Percentiles rank a stretch among this genome's conserved stretches.
Conservation (phyloP, 2,329 filamentous ascomycete species). For the Alternaria dauci region DNA sequence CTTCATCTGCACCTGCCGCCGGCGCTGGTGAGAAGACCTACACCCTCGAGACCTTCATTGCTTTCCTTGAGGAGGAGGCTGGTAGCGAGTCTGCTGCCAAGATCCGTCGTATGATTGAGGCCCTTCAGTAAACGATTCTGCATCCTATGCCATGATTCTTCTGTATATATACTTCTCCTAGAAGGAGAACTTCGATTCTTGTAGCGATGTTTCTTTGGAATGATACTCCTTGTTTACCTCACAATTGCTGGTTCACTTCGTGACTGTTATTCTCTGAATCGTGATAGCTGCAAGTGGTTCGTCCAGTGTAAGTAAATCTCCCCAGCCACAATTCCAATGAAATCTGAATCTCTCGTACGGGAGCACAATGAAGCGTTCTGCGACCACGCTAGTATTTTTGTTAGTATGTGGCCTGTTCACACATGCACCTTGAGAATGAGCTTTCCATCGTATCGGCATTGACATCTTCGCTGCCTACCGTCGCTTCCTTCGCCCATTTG, state of each 20-base stretch:
- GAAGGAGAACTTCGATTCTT: slow-evolving; percentile 20
- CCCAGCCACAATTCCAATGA: background rate
- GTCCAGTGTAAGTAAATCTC: background rate
- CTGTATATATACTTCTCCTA: slow-evolving; percentile 18
- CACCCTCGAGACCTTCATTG: slow-evolving; percentile 28
- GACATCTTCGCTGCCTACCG: background rate
- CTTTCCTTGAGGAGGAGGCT: slow-evolving; percentile 23
- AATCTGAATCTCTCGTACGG: background rate
- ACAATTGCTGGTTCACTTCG: background rate
- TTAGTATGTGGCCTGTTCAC: background rate
- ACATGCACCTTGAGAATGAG: background rate
- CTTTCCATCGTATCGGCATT: background rate
- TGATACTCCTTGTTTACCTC: slow-evolving; percentile 8
- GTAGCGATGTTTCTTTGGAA: slow-evolving; percentile 18
- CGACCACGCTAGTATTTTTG: background rate
- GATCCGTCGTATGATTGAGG: slow-evolving; percentile 28
- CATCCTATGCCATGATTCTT: background rate
- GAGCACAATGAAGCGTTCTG: background rate
- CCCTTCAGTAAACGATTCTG: slow-evolving; percentile 12
- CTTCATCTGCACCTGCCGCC: slow-evolving; percentile 6
- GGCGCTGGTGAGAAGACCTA: slow-evolving; percentile 26
- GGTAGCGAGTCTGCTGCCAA: slow-evolving; percentile 21
- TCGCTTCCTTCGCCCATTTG: background rate
- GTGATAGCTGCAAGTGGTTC: background rate
- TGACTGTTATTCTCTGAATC: background rate